A percentile compares a stretch with the other conserved stretches of the same genome.
phyloP scores from a whole-genome alignment of 2,329 filamentous ascomycete genomes.

The Gliomastix tumulicola region DNA sequence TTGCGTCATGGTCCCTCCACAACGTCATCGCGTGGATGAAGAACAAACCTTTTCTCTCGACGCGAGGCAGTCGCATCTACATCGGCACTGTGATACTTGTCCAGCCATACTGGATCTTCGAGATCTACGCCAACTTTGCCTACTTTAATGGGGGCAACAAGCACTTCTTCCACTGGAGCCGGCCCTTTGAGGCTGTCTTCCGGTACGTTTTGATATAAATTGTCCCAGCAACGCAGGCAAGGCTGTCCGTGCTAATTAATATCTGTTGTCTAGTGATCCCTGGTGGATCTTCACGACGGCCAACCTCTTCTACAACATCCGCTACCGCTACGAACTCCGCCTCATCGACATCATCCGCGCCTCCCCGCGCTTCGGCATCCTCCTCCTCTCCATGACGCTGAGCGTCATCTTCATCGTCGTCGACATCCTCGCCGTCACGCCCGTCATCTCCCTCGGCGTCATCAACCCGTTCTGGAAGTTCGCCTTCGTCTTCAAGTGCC shows the following conservation, averaged over 20 bases:
- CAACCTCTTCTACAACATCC: constrained; percentile 57
- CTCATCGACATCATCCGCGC: constrained; percentile 49
- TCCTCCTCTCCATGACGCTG: constrained; percentile 53
- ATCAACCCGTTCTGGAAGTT: constrained; percentile 3
- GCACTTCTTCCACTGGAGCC: constrained; percentile 43
- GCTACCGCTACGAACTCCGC: constrained; percentile 52
- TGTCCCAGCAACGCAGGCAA: too few relatives aligned
- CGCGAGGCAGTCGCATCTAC: constrained; percentile 43
- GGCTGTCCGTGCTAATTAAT: too few relatives aligned
- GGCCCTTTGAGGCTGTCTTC: constrained; percentile 54
- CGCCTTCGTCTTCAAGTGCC: constrained; percentile 39
- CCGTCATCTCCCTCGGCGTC: constrained; percentile 29
- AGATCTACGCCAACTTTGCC: constrained; percentile 59
- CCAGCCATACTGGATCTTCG: constrained; percentile 58
- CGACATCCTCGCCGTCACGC: constrained; percentile 53
- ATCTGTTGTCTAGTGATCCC: constrained; percentile 42
- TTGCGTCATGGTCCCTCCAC: constrained; percentile 56
- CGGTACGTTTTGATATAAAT: constrained; percentile 36
- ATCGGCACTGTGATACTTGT: constrained; percentile 50
- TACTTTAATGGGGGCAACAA: constrained; percentile 51
- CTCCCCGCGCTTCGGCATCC: constrained; percentile 57
- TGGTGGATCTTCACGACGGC: constrained; percentile 61
- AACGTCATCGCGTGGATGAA: constrained; percentile 65
- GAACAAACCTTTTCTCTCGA: constrained; percentile 51
- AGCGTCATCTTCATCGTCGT: constrained; percentile 54